Percentiles rank a stretch among this genome's conserved stretches.
Evolutionary conservation across 2,329 filamentous ascomycete species (phyloP).

Genomic region (Talaromyces sp.): DNA sequence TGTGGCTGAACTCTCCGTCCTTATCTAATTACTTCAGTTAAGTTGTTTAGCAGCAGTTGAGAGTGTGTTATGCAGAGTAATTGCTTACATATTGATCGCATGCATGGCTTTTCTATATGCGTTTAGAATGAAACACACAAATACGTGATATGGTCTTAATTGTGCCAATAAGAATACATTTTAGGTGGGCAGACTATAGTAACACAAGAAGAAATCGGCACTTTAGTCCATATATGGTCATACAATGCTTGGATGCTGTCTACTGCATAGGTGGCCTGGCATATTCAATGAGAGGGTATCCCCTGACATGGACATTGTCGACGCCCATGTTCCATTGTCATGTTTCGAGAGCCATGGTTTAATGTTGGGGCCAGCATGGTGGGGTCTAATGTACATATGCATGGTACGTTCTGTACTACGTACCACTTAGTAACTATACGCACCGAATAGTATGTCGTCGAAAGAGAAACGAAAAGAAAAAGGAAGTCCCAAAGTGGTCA

Average conservation of each 20-base stretch:
- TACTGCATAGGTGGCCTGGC: neutral
- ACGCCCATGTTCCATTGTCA: neutral
- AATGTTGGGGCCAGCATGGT: neutral
- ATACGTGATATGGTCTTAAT: neutral
- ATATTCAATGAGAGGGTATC: too few relatives aligned
- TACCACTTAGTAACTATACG: neutral
- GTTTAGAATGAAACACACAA: neutral
- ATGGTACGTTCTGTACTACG: neutral
- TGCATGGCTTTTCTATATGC: neutral
- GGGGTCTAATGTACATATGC: conserved; percentile 7
- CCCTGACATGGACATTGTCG: too few relatives aligned
- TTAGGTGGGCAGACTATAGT: neutral
- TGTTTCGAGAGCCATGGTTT: neutral
- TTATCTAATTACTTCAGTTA: neutral
- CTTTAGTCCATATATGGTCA: neutral
- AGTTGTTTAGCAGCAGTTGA: neutral
- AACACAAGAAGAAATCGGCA: neutral
- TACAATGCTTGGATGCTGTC: neutral
- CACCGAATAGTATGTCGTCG: neutral
- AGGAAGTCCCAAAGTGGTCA: neutral
- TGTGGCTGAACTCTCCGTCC: neutral
- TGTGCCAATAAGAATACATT: neutral
- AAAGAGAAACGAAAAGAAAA: neutral
- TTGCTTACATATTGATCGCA: neutral
- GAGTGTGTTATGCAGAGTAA: neutral